Percentiles rank a stretch among this genome's conserved stretches.
phyloP scores from a whole-genome alignment of 441 rosid species.

The Populus hybrid region DNA sequence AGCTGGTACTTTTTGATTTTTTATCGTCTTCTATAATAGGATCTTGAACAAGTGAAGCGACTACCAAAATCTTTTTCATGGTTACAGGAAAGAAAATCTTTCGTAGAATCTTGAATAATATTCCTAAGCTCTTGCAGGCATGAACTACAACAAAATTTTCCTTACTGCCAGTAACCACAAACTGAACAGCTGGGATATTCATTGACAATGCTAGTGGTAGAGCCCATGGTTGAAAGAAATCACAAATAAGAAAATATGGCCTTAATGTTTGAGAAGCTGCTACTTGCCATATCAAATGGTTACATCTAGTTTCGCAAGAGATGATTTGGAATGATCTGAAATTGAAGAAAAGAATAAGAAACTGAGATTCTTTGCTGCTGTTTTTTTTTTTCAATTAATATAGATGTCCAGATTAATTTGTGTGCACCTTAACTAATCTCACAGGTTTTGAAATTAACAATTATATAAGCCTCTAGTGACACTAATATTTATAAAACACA shows the following conservation, averaged over 20 bases:
- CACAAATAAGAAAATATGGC: slow-evolving; percentile 35
- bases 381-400: no score
- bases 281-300: slow-evolving; percentile 30
- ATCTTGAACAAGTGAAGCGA: slow-evolving; percentile 34
- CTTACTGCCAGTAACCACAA: not conserved
- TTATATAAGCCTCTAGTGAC: no score
- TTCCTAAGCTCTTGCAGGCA: not conserved
- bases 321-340: slow-evolving; percentile 22
- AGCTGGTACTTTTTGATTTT: not conserved
- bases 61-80: slow-evolving; percentile 24
- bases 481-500: no score
- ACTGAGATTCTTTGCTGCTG: not conserved
- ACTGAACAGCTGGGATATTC: slow-evolving; percentile 25
- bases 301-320: slow-evolving; percentile 31
- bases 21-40: not conserved
- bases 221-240: slow-evolving; percentile 40
- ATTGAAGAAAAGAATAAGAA: not conserved
- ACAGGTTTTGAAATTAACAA: accelerated
- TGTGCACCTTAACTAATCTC: accelerated
- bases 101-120: not conserved
- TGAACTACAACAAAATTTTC: not conserved
- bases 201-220: slow-evolving; percentile 12
- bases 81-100: not conserved
- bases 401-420: accelerated
- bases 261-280: slow-evolving; percentile 16